Evolutionary conservation across 106 monocot genomes (phyloP).

Genomic region (Acorus gramineus): DNA sequence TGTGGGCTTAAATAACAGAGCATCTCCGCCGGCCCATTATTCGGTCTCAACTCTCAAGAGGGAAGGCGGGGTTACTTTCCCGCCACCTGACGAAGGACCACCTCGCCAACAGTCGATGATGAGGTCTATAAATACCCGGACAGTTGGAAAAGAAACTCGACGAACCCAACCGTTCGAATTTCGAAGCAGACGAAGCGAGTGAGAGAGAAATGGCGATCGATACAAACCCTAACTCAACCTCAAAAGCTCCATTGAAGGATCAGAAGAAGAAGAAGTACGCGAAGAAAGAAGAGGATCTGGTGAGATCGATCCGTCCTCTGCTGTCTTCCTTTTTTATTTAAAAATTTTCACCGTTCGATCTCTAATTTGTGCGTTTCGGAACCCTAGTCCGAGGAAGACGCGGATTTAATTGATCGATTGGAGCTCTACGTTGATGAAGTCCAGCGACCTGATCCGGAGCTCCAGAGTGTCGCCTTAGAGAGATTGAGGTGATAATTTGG

Average conservation of each 20-base stretch:
- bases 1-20: too few relatives aligned
- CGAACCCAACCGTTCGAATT: too few relatives aligned
- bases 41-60: too few relatives aligned
- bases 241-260: slow-evolving; percentile 31
- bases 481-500: slow-evolving; percentile 67
- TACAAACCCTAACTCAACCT: slow-evolving; percentile 37
- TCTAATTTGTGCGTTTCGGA: background rate
- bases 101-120: too few relatives aligned
- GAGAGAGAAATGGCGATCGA: slow-evolving; percentile 41
- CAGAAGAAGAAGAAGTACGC: slow-evolving; percentile 81
- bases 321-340: background rate
- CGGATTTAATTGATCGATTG: slow-evolving; percentile 77
- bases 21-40: too few relatives aligned
- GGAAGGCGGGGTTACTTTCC: too few relatives aligned
- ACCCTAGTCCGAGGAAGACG: slow-evolving; percentile 82
- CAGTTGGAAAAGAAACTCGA: too few relatives aligned
- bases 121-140: too few relatives aligned
- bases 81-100: too few relatives aligned
- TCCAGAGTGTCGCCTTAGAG: slow-evolving; percentile 91
- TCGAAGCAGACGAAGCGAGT: too few relatives aligned
- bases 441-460: slow-evolving; percentile 75
- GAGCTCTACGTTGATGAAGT: slow-evolving; percentile 85
- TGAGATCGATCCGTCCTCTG: slow-evolving; percentile 1
- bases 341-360: background rate
- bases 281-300: slow-evolving; percentile 98